Evolutionary conservation across 768 basidiomycete genomes (phyloP), one percentile per base, ranked within the genome.

Genomic region (Pleurotus salmoneostramineus): DNA sequence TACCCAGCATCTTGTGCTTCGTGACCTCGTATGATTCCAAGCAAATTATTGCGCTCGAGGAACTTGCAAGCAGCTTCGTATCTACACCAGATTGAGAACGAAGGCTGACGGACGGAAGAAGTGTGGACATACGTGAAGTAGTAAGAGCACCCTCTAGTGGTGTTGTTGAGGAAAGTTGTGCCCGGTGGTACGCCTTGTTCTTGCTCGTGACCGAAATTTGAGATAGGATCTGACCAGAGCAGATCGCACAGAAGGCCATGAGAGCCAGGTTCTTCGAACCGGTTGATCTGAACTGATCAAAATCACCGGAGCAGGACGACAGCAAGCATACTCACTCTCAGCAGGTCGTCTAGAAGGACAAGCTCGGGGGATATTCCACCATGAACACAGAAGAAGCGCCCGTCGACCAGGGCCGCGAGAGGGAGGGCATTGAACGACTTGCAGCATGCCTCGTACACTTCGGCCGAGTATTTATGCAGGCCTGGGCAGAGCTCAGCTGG

Each of bases 1-100:
- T 68, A 95, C 88, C 95, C 95, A 3, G 92, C 89, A 72, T 98
- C 95, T 71, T 98, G 96, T 2, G 94, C 96, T 74, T 98, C 96
- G 62, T 98, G 96, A 11, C 93, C 96, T 32, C 96, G 87, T 61
- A 99, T 95, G 64, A 98, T 87, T 5, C 92, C 91, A n/a, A 99
- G 74, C 7, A 99, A 75, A 49, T 83, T 84, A 66, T 98, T 99
- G 46, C 93, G 82, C 67, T 96, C 93, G 14, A 99, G 79, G 79
- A 99, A 99, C 61, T 89, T 83, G 69, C 93, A 95, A 4, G 93
- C 93, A 4, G 96, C 96, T 21, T 86, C 83, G 66, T 94, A 98
- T 6, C 78, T 81, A 58, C 43, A 27, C 1, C 37, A 42, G n/a
- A 11, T 54, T 37, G 10, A 54, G n/a, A 17, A 54, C 6, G 34